Conservation (phyloP, 805 yeast genomes). For the Lipomyces sp. region DNA sequence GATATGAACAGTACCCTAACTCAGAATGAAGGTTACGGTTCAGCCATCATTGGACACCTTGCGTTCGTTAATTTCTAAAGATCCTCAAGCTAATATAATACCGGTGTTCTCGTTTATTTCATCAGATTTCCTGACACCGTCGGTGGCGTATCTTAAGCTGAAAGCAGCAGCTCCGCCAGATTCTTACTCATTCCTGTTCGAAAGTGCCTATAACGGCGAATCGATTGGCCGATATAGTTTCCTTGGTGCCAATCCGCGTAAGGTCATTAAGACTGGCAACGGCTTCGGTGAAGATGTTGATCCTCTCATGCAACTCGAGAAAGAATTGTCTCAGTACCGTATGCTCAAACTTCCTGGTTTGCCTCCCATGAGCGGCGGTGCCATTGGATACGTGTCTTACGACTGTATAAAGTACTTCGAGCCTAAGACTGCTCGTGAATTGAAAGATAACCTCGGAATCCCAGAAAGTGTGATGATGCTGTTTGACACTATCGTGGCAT, state of each 20-base stretch:
- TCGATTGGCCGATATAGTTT: constrained; percentile 88
- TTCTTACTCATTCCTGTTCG: constrained; percentile 77
- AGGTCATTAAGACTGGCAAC: constrained; percentile 82
- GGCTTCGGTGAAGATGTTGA: constrained; percentile 67
- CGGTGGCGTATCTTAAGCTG: constrained; percentile 83
- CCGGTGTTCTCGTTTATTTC: constrained; percentile 78
- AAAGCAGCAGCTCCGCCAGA: constrained; percentile 63
- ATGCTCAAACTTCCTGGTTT: constrained; percentile 83
- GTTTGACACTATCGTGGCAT: constrained; percentile 86
- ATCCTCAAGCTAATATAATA: constrained; percentile 59
- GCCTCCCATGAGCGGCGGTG: constrained; percentile 91
- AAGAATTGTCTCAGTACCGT: constrained; percentile 65
- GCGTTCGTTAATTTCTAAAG: constrained; percentile 13
- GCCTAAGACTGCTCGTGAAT: constrained; percentile 77
- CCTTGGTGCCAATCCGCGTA: constrained; percentile 83
- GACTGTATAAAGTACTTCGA: constrained; percentile 97
- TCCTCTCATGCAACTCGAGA: constrained; percentile 75
- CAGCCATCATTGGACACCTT: constrained; percentile 32
- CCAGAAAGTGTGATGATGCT: constrained; percentile 95
- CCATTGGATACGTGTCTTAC: constrained; percentile 92
- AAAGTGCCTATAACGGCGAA: constrained; percentile 88
- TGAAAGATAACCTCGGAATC: constrained; percentile 77
- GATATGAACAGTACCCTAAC: background rate
- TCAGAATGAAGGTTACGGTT: constrained; percentile 22
- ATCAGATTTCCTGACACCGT: constrained; percentile 84